A percentile compares a stretch with the other conserved stretches of the same genome.
phyloP scores from a whole-genome alignment of 2,329 filamentous ascomycete species.

The Phialophora verrucosa region DNA sequence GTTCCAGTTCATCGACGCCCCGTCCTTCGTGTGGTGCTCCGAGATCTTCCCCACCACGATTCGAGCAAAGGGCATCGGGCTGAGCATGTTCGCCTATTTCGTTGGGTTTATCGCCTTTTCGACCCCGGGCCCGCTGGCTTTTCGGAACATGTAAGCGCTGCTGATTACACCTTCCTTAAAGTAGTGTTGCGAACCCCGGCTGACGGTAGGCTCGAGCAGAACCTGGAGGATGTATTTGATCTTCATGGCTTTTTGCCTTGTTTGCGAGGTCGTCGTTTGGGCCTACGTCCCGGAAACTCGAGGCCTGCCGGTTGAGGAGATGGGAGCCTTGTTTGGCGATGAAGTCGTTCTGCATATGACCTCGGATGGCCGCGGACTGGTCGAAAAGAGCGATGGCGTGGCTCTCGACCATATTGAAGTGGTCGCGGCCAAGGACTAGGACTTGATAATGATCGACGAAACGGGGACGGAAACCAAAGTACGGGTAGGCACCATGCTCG shows the following conservation, averaged over 20 bases:
- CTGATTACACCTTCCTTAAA: background rate
- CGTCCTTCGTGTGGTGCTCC: constrained; percentile 48
- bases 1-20: constrained; percentile 48
- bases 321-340: constrained; percentile 46
- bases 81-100: constrained; percentile 33
- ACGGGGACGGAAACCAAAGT: background rate
- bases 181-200: background rate
- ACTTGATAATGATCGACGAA: background rate
- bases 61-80: constrained; percentile 31
- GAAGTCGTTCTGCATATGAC: constrained; percentile 27
- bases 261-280: constrained; percentile 27
- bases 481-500: background rate
- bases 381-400: constrained; percentile 23
- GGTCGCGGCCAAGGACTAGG: background rate
- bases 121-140: constrained; percentile 24
- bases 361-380: constrained; percentile 21
- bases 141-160: constrained; percentile 26
- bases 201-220: constrained; percentile 5
- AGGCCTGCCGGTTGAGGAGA: constrained; percentile 44
- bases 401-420: constrained; percentile 18
- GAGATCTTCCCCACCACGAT: constrained; percentile 35
- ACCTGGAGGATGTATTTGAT: constrained; percentile 40
- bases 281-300: constrained; percentile 42
- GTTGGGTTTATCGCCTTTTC: constrained; percentile 28
- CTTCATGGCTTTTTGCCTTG: constrained; percentile 27